Evolutionary conservation across 1,284 basidiomycete species (phyloP).

Genomic region (Hemileia vastatrix): DNA sequence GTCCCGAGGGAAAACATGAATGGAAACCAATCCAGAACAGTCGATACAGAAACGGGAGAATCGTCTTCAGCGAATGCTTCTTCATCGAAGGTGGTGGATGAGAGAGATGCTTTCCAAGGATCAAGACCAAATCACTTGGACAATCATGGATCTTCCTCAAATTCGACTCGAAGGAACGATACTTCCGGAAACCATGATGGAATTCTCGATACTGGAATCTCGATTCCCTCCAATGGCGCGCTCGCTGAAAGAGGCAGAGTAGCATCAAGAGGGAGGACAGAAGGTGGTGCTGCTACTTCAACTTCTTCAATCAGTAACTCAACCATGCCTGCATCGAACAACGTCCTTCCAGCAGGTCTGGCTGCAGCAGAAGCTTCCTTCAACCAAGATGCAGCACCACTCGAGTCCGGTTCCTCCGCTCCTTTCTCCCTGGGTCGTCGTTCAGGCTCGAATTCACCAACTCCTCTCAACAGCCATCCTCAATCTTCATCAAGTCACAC

Average conservation of each 20-base stretch:
- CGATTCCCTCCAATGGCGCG: not conserved
- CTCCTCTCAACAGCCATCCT: not conserved
- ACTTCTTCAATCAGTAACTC: not conserved
- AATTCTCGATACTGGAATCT: not conserved
- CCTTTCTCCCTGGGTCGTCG: not conserved
- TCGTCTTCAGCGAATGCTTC: too few species aligned
- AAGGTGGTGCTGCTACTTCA: not conserved
- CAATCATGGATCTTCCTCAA: too few species aligned
- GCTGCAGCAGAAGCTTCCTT: not conserved
- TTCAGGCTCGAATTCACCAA: not conserved
- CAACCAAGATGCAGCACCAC: not conserved
- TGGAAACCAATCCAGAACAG: too few species aligned
- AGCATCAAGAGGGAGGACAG: not conserved
- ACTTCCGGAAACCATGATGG: not conserved
- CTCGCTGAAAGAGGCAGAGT: not conserved
- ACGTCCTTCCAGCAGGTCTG: not conserved
- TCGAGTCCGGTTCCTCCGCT: not conserved
- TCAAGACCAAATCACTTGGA: not conserved
- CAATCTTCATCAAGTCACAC: not conserved
- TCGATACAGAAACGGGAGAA: too few species aligned
- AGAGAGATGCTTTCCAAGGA: not conserved
- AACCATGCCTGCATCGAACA: not conserved
- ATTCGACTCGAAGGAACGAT: too few species aligned
- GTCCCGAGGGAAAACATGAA: too few species aligned
- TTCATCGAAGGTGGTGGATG: too few species aligned